Conservation (phyloP, 2,329 filamentous ascomycete genomes). For the Penicillium occitanis region DNA sequence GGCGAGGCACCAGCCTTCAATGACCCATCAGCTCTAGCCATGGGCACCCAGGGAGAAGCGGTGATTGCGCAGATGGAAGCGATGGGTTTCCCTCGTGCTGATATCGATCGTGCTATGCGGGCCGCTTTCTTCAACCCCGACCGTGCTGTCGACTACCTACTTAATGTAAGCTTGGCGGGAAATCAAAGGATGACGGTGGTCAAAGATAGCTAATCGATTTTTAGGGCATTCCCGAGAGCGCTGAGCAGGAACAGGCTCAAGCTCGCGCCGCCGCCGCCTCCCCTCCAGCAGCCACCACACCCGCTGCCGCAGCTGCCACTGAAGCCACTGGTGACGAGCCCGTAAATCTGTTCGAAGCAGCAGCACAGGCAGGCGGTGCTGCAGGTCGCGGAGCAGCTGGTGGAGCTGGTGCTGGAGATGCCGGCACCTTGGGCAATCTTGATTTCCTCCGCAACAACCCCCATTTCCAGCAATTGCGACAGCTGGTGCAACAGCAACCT, state of each 20-base stretch:
- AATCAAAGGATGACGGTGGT: background rate
- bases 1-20: constrained; percentile 52
- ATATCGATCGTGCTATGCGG: constrained; percentile 92
- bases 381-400: constrained; percentile 41
- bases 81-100: constrained; percentile 88
- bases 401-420: constrained; percentile 48
- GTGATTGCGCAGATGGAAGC: constrained; percentile 91
- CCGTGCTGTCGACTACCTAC: constrained; percentile 91
- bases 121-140: constrained; percentile 97
- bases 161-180: constrained; percentile 64
- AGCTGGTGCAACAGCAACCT: constrained; percentile 95
- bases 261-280: constrained; percentile 43
- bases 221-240: constrained; percentile 85
- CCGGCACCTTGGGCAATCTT: constrained; percentile 69
- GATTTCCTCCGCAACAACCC: constrained; percentile 94
- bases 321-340: constrained; percentile 56
- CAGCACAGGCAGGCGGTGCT: constrained; percentile 67
- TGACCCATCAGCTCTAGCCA: constrained; percentile 77
- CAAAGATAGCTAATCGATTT: background rate
- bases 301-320: constrained; percentile 36
- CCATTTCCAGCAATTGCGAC: constrained; percentile 95
- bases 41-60: constrained; percentile 77
- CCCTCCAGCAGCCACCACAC: constrained; percentile 33
- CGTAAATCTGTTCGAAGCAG: constrained; percentile 90
- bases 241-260: constrained; percentile 68